phyloP scores from a whole-genome alignment of 1,139 yeast genomes.

The Saccharomyces hybrid region DNA sequence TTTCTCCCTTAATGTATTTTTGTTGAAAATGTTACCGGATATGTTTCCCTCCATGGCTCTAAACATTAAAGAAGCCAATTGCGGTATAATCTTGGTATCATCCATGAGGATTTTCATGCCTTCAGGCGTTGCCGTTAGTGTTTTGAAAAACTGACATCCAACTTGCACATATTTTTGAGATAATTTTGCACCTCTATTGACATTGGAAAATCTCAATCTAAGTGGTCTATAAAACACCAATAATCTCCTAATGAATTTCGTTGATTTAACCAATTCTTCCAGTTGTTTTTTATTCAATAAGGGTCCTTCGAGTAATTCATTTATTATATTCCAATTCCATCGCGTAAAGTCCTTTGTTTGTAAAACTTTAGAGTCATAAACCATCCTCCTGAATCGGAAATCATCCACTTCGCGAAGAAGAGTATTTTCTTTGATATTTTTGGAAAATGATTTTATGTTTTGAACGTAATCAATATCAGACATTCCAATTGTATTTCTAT shows the following conservation, averaged over 20 bases:
- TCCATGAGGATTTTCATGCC: conserved; percentile 59
- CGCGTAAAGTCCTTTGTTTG: conserved; percentile 70
- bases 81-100: conserved; percentile 74
- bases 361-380: conserved; percentile 62
- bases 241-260: conserved; percentile 79
- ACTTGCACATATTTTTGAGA: conserved; percentile 50
- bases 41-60: conserved; percentile 50
- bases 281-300: conserved; percentile 60
- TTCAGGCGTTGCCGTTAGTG: conserved; percentile 55
- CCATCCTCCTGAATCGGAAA: conserved; percentile 54
- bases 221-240: conserved; percentile 88
- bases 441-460: conserved; percentile 33
- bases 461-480: conserved; percentile 22
- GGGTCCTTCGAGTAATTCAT: conserved; percentile 73
- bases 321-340: conserved; percentile 82
- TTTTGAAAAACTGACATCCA: conserved; percentile 66
- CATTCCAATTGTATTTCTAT: conserved; percentile 33
- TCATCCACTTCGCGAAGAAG: conserved; percentile 58
- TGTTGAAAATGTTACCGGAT: conserved; percentile 65
- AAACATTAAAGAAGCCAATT: conserved; percentile 79
- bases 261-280: conserved; percentile 70
- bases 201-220: conserved; percentile 72
- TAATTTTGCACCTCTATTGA: conserved; percentile 44
- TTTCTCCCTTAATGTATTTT: conserved; percentile 52
- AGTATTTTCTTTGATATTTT: conserved; percentile 39